phyloP scores from a whole-genome alignment of 225 moss, liverwort and hornwort species.

The Takakia lepidozioides region DNA sequence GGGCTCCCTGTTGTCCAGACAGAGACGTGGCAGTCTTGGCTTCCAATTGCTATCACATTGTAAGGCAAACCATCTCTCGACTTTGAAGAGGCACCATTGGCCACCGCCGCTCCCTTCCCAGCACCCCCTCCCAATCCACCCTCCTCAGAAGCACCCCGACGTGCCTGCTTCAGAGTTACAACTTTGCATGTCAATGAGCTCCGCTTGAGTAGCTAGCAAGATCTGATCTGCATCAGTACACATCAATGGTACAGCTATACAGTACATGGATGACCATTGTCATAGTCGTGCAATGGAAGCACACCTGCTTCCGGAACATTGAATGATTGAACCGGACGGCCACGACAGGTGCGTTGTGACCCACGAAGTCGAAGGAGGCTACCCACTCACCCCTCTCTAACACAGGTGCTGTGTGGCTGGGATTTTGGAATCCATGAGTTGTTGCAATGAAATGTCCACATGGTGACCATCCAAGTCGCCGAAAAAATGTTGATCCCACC shows the following conservation, averaged over 20 bases:
- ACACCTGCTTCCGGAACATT: slow-evolving; percentile 72
- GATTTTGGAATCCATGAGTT: slow-evolving; percentile 93
- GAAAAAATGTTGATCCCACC: slow-evolving; percentile 94
- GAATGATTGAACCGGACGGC: slow-evolving; percentile 96
- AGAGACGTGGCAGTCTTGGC: slow-evolving; percentile 95
- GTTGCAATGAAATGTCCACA: slow-evolving; percentile 98
- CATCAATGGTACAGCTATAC: no score
- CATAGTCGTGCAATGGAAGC: slow-evolving; percentile 3
- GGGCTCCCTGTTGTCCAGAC: slow-evolving; percentile 99
- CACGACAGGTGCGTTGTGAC: slow-evolving; percentile 95
- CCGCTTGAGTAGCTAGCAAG: no score
- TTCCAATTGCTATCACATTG: slow-evolving; percentile 96
- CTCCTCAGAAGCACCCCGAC: no score
- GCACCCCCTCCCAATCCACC: slow-evolving; percentile 14
- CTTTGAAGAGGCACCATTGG: slow-evolving; percentile 40
- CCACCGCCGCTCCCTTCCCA: slow-evolving; percentile 30
- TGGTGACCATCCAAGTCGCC: slow-evolving; percentile 93
- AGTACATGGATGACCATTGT: no score
- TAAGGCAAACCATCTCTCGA: slow-evolving; percentile 59
- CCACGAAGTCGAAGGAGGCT: slow-evolving; percentile 94
- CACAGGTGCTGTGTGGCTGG: slow-evolving; percentile 97
- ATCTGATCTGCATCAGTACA: no score
- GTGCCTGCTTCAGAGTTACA: no score
- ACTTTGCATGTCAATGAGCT: no score
- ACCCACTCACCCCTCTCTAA: slow-evolving; percentile 97